Conservation (phyloP, 2,329 filamentous ascomycete species). For the Fusarium euwallaceae region DNA sequence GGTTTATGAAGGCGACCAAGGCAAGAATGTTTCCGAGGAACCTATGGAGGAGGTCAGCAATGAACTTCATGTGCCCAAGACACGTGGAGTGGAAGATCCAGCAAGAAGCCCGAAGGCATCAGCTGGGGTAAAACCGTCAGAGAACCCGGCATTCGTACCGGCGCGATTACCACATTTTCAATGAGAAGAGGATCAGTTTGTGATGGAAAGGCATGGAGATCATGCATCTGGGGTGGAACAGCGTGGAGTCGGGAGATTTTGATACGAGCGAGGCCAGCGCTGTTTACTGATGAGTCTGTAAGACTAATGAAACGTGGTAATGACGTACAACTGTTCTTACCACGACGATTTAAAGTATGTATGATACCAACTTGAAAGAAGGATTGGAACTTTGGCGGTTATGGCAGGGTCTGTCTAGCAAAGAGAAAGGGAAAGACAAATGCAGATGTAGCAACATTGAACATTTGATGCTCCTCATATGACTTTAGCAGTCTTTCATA, state of each 20-base stretch:
- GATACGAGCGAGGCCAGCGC: not conserved
- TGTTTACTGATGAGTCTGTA: conserved; percentile 20
- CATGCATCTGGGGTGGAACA: not conserved
- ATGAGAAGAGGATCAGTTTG: conserved; percentile 42
- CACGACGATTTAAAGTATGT: conserved; percentile 34
- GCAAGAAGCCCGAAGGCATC: conserved; percentile 37
- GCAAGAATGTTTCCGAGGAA: conserved; percentile 26
- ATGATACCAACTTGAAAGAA: conserved; percentile 45
- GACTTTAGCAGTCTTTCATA: not conserved
- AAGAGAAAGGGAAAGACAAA: conserved; percentile 2
- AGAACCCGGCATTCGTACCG: conserved; percentile 63
- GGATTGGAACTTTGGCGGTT: conserved; percentile 14
- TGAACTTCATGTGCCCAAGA: conserved; percentile 2
- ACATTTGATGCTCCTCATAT: not conserved
- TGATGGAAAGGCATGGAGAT: not conserved
- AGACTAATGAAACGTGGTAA: conserved; percentile 33
- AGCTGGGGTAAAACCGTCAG: conserved; percentile 18
- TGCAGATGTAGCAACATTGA: conserved; percentile 15
- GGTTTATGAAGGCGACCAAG: conserved; percentile 34
- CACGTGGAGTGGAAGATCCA: conserved; percentile 41
- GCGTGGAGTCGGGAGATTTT: not conserved
- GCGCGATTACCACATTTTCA: conserved; percentile 70
- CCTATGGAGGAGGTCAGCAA: conserved; percentile 19
- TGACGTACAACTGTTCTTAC: conserved; percentile 9
- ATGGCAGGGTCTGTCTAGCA: not conserved